phyloP scores from a whole-genome alignment of 2,329 filamentous ascomycete species.

The Pleoardoris graminearum region DNA sequence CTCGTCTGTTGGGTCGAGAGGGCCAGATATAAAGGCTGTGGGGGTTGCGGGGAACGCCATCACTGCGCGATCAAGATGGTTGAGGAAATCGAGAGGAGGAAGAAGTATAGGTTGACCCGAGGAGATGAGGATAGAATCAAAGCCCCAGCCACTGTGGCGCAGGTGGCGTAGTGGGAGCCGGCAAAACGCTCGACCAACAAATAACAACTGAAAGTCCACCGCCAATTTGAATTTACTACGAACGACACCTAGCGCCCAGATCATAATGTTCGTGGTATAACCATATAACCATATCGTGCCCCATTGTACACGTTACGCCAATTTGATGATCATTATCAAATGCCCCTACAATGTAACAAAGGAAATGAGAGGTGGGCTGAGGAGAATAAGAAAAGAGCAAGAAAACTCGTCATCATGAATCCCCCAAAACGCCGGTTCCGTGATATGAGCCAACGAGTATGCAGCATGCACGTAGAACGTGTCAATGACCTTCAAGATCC shows the following conservation, averaged over 20 bases:
- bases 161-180: background rate
- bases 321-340: background rate
- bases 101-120: background rate
- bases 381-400: background rate
- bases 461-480: background rate
- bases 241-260: background rate
- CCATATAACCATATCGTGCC: background rate
- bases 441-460: background rate
- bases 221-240: background rate
- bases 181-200: background rate
- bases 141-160: conserved; percentile 2
- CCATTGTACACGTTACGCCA: conserved; percentile 4
- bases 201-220: background rate
- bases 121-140: too few relatives aligned
- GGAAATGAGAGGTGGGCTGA: background rate
- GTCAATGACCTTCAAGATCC: background rate
- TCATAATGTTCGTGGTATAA: background rate
- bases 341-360: background rate
- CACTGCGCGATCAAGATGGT: background rate
- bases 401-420: background rate
- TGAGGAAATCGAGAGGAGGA: background rate
- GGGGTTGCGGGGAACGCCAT: background rate
- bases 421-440: background rate
- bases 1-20: conserved; percentile 24
- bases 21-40: conserved; percentile 39